phyloP scores from a whole-genome alignment of 2,329 filamentous ascomycete species.

The Calonectria pteridis region DNA sequence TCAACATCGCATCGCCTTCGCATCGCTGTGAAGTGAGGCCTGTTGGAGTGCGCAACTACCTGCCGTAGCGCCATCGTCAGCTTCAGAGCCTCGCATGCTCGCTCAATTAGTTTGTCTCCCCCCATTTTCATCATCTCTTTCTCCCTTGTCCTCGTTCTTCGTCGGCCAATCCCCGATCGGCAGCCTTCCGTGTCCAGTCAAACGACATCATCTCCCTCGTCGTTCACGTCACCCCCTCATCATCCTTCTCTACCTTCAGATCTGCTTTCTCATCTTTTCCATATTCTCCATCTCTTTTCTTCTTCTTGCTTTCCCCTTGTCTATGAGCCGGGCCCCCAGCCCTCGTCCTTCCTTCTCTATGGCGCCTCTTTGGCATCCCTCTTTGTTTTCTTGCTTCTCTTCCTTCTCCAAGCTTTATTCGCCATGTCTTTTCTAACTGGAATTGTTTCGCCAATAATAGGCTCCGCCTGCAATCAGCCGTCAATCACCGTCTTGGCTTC shows the following conservation, averaged over 20 bases:
- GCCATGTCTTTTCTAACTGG: slow-evolving; percentile 68
- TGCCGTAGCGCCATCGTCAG: slow-evolving; percentile 39
- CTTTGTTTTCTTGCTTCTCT: slow-evolving; percentile 38
- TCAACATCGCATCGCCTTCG: slow-evolving; percentile 33
- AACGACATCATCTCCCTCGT: slow-evolving; percentile 35
- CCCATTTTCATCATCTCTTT: slow-evolving; percentile 40
- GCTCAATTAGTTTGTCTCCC: slow-evolving; percentile 52
- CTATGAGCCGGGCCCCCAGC: slow-evolving; percentile 23
- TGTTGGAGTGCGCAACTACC: slow-evolving; percentile 40
- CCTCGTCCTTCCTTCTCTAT: slow-evolving; percentile 36
- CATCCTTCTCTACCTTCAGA: slow-evolving; percentile 14
- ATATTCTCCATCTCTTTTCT: slow-evolving; percentile 24
- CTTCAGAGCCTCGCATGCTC: slow-evolving; percentile 45
- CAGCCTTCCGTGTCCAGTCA: slow-evolving; percentile 42
- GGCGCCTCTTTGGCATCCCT: slow-evolving; percentile 45
- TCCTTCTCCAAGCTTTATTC: slow-evolving; percentile 44
- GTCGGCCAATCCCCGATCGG: slow-evolving; percentile 38
- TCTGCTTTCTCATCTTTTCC: slow-evolving; percentile 13
- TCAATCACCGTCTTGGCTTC: slow-evolving; percentile 44
- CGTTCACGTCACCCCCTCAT: slow-evolving; percentile 23
- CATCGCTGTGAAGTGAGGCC: slow-evolving; percentile 35
- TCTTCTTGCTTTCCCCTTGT: slow-evolving; percentile 4
- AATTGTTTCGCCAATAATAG: slow-evolving; percentile 65
- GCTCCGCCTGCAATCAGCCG: slow-evolving; percentile 47
- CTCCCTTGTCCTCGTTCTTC: slow-evolving; percentile 34